Evolutionary conservation across 352 stramenopile species (phyloP).

Genomic region (Pythium coloratum): DNA sequence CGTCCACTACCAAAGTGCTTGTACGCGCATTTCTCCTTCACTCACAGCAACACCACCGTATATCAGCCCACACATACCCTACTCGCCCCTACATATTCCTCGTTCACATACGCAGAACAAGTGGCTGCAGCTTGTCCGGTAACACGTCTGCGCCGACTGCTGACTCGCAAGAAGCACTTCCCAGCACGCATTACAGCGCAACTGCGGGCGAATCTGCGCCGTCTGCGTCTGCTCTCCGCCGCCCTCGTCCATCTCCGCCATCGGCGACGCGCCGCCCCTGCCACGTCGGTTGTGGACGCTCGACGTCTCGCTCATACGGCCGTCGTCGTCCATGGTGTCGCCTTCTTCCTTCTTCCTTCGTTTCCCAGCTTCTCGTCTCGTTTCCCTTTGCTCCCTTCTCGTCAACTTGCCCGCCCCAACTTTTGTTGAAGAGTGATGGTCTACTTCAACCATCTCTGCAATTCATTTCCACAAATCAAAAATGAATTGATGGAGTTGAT

Average conservation of each 20-base stretch:
- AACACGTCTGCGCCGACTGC: constrained; percentile 76
- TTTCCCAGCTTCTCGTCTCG: not conserved
- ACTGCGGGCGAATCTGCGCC: constrained; percentile 49
- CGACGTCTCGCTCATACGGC: constrained; percentile 74
- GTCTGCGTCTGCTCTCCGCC: constrained; percentile 15
- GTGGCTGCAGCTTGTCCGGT: constrained; percentile 73
- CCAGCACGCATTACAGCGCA: constrained; percentile 81
- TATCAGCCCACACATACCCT: not conserved
- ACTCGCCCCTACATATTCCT: not conserved
- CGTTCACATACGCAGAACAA: constrained; percentile 60
- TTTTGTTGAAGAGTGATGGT: constrained; percentile 21
- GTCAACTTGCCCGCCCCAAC: not conserved
- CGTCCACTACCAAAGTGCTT: constrained; percentile 73
- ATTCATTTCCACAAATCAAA: constrained; percentile 27
- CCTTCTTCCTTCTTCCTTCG: not conserved
- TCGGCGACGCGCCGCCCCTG: constrained; percentile 28
- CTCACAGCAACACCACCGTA: not conserved
- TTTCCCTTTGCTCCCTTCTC: not conserved
- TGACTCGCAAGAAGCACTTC: constrained; percentile 58
- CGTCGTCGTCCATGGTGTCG: constrained; percentile 51
- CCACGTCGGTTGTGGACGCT: constrained; percentile 50
- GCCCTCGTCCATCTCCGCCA: constrained; percentile 54
- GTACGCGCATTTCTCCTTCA: constrained; percentile 84
- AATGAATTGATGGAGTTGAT: constrained; percentile 5
- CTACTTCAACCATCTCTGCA: constrained; percentile 26